Evolutionary conservation across 108 stramenopile species (phyloP).

Genomic region (Stephanodiscus minutulus): DNA sequence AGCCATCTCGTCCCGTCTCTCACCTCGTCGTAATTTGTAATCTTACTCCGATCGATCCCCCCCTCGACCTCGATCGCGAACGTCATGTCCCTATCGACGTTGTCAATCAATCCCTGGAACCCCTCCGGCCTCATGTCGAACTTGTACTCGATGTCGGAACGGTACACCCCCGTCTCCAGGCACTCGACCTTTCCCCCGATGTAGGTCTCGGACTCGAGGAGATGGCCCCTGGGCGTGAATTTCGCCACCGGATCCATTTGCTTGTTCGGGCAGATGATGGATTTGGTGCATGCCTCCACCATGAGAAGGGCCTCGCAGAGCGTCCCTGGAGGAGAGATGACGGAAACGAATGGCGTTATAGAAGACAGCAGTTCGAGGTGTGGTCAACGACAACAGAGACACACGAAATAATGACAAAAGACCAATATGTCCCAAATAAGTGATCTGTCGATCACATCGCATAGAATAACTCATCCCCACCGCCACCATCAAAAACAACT

Average conservation of each 20-base stretch:
- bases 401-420: too few relatives aligned
- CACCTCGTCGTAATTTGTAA: conserved; percentile 97
- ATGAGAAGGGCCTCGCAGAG: conserved; percentile 97
- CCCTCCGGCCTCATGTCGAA: conserved; percentile 93
- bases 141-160: conserved; percentile 93
- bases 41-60: conserved; percentile 86
- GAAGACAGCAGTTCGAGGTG: not conserved
- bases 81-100: conserved; percentile 94
- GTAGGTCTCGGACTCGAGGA: conserved; percentile 98
- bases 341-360: not conserved
- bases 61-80: conserved; percentile 98
- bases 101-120: conserved; percentile 94
- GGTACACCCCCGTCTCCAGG: conserved; percentile 98
- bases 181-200: conserved; percentile 99
- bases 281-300: conserved; percentile 93
- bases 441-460: too few relatives aligned
- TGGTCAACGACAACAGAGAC: not conserved
- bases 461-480: too few relatives aligned
- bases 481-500: too few relatives aligned
- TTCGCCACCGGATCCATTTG: conserved; percentile 87
- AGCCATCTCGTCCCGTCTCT: conserved; percentile 22
- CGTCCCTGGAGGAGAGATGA: conserved; percentile 58
- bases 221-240: conserved; percentile 91
- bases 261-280: conserved; percentile 98
- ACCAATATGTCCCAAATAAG: too few relatives aligned